Percentiles rank a stretch among this genome's conserved stretches.
These are phyloP conservation scores for Penicillium ucsense DNA, from an alignment of 495 filamentous ascomycete species.

Conservation along the genomic window DNA sequence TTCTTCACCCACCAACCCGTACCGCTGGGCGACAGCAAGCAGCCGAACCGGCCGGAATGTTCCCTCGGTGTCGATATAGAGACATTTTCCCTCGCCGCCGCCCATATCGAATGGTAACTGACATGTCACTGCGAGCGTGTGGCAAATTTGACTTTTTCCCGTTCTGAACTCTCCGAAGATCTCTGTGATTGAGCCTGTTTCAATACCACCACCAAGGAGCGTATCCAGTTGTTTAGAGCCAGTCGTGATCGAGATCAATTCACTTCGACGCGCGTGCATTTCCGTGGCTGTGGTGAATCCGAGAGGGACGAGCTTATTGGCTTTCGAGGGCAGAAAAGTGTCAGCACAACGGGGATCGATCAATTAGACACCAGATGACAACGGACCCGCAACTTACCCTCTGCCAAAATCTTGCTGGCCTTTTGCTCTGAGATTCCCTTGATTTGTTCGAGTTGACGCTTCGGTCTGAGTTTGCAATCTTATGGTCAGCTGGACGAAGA, in stretches of 20 bases:
- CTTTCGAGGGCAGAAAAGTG: conserved; percentile 28
- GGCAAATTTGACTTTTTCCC: conserved; percentile 96
- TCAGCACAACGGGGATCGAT: neutral
- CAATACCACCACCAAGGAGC: conserved; percentile 84
- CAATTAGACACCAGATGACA: conserved; percentile 5
- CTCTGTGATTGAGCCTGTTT: conserved; percentile 97
- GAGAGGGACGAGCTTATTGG: conserved; percentile 93
- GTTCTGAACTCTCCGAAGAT: conserved; percentile 97
- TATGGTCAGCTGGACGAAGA: no score
- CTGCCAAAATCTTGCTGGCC: conserved; percentile 82
- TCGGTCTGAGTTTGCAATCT: conserved; percentile 42
- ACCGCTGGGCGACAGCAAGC: conserved; percentile 84
- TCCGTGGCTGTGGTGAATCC: conserved; percentile 99
- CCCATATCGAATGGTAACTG: conserved; percentile 98
- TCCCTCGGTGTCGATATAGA: conserved; percentile 98
- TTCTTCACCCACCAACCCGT: conserved; percentile 90
- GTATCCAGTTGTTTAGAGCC: conserved; percentile 96
- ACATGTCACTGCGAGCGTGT: conserved; percentile 96
- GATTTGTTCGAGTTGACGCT: conserved; percentile 77
- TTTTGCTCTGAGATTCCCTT: conserved; percentile 97
- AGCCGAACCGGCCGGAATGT: conserved; percentile 91
- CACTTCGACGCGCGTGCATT: conserved; percentile 93
- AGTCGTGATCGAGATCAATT: conserved; percentile 94
- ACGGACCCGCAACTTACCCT: conserved; percentile 48
- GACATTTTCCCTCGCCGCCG: conserved; percentile 92